Base-by-base conservation (phyloP, 2,329 filamentous ascomycete species). In the Chrysoporthe cubensis region DNA sequence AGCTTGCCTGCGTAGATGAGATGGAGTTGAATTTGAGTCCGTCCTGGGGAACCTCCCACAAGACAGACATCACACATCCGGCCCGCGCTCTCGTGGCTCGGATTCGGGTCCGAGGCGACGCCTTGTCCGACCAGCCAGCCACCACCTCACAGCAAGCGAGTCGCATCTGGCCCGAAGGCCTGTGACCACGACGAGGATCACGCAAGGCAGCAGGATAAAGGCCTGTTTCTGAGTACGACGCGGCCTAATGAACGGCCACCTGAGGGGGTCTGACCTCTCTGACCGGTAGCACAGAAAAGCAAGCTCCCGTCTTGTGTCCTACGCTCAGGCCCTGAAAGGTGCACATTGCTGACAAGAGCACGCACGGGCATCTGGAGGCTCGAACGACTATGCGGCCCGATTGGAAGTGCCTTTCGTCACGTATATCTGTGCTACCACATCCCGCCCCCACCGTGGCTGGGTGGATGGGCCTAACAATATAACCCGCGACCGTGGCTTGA, bases 31-130 rank as follows among this genome's bases (percentile, higher is more conserved):
- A 64, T 64, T 68, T 70, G 60, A 63, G 66, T 70, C 68, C 66
- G 68, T 65, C 61, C 64, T 66, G 63, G 64, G 66, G 40, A 68
- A 68, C 66, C 63, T 69, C 56, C 57, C 67, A 69, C 67, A 69
- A 67, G 61, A 56, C 65, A 67, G 61, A 56, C 65, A 48, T 62
- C 58, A 62, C 56, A 67, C 57, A 69, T 62, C 61, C 67, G 67
- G 66, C 65, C 67, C 67, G 67, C 37, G 62, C 56, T n/a, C 61
- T 64, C 65, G 42, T 67, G 61, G 32, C 34, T 61, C 63, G 57
- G 67, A 60, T 61, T 67, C 57, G 58, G 61, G 61, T 66, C 34
- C 67, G 66, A 64, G 44, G 52, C 42, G 46, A n/a, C 48, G 57
- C n/a, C 21, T 44, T 63, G 67, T 69, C 61, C 60, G 34, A 69